Percentiles rank a stretch among this genome's conserved stretches.
Evolutionary conservation across 192 early-diverging fungal species (phyloP).

Genomic region (Diversispora epigaea): DNA sequence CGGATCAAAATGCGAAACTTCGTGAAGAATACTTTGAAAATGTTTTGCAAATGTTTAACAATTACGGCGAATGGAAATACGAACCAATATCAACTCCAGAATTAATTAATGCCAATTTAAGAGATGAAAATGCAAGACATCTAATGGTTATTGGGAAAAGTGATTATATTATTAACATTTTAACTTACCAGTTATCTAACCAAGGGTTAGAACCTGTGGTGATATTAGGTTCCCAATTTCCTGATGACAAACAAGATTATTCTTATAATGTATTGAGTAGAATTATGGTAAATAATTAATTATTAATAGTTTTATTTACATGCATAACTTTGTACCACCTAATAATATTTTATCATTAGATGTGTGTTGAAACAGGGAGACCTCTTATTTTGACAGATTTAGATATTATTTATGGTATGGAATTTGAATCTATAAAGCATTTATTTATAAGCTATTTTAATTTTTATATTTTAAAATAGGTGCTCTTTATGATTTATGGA

Average conservation of each 20-base stretch:
- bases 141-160: slow-evolving; percentile 30
- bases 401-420: slow-evolving; percentile 17
- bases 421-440: neutral
- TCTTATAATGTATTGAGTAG: slow-evolving; percentile 21
- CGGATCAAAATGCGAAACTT: neutral
- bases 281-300: slow-evolving; percentile 6
- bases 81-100: neutral
- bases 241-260: slow-evolving; percentile 16
- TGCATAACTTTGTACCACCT: neutral
- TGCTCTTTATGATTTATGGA: slow-evolving; percentile 30
- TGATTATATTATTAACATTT: slow-evolving; percentile 19
- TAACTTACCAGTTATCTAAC: neutral
- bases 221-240: slow-evolving; percentile 29
- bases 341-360: neutral
- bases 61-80: neutral
- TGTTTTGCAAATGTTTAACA: neutral
- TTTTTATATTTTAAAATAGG: neutral
- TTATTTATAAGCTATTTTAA: neutral
- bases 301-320: neutral
- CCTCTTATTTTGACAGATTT: slow-evolving; percentile 30
- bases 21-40: neutral
- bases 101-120: slow-evolving; percentile 18
- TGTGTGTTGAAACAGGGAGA: slow-evolving; percentile 25
- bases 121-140: slow-evolving; percentile 6
- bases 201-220: slow-evolving; percentile 10